These are phyloP conservation scores for Cocos nucifera DNA, from an alignment of 176 grass and related monocot genomes.

Conservation along the genomic window DNA sequence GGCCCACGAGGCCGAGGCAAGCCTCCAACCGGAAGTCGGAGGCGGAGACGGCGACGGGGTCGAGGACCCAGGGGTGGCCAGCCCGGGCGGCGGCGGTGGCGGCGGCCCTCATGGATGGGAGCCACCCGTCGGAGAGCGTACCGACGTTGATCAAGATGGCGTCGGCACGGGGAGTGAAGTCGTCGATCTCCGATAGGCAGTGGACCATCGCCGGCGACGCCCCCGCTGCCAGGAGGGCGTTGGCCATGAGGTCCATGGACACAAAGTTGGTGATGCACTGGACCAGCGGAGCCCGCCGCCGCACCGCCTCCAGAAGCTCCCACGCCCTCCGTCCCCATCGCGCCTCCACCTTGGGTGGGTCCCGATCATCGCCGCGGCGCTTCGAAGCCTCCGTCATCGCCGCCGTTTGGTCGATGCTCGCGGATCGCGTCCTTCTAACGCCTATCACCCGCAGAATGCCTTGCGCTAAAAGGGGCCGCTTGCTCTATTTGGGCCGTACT, in stretches of 20 bases:
- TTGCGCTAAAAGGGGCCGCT: no score
- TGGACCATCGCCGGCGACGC: constrained; percentile 88
- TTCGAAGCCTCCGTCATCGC: no score
- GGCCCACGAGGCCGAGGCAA: constrained; percentile 51
- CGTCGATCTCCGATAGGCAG: constrained; percentile 50
- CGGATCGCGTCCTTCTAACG: no score
- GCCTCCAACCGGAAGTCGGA: constrained; percentile 69
- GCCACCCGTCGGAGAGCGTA: constrained; percentile 64
- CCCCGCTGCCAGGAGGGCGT: constrained; percentile 59
- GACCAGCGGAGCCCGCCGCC: constrained; percentile 48
- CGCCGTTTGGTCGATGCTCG: no score
- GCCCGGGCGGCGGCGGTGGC: constrained; percentile 23
- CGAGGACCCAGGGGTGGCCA: constrained; percentile 69
- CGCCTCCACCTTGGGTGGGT: background rate
- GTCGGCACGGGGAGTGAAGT: constrained; percentile 65
- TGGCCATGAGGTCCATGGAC: constrained; percentile 84
- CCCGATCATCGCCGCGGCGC: background rate
- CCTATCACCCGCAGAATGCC: no score
- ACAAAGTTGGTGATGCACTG: constrained; percentile 95
- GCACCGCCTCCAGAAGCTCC: constrained; percentile 46
- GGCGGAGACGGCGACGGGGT: constrained; percentile 59
- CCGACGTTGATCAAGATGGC: constrained; percentile 72
- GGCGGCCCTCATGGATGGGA: constrained; percentile 68
- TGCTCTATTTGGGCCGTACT: no score
- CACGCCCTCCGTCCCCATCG: constrained; percentile 37